Evolutionary conservation across 2,329 filamentous ascomycete species (phyloP).

Genomic region (Plectosphaerella cucumerina): DNA sequence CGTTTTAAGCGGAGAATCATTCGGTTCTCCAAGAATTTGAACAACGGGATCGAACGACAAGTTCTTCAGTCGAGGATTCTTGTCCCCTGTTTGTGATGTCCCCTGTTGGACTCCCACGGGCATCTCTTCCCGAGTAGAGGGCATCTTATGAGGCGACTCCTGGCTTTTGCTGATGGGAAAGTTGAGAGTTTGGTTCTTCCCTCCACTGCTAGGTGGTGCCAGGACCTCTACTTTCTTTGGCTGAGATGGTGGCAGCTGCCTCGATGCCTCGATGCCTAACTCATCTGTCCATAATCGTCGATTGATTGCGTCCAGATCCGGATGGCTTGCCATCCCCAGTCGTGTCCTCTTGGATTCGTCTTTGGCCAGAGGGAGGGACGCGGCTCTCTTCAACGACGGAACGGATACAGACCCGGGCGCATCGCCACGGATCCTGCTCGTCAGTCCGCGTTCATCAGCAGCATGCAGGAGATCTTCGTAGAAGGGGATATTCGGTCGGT

Average conservation of each 20-base stretch:
- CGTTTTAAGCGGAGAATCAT: too few species aligned
- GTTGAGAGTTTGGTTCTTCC: conserved; percentile 36
- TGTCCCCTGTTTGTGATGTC: background rate
- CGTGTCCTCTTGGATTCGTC: background rate
- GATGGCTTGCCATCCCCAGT: background rate
- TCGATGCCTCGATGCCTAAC: too few species aligned
- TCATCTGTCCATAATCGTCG: too few species aligned
- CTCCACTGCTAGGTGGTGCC: too few species aligned
- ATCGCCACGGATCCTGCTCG: conserved; percentile 19
- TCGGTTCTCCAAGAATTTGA: conserved; percentile 17
- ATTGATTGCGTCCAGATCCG: background rate
- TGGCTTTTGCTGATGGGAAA: conserved; percentile 78
- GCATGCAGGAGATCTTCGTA: conserved; percentile 31
- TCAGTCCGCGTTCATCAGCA: conserved; percentile 34
- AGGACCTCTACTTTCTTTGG: too few species aligned
- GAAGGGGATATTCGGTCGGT: conserved; percentile 31
- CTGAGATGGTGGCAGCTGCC: too few species aligned
- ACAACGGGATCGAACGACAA: conserved; percentile 24
- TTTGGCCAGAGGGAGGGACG: background rate
- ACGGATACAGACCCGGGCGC: background rate
- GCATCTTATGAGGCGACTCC: conserved; percentile 54
- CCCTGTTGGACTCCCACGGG: too few species aligned
- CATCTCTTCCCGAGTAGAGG: conserved; percentile 54
- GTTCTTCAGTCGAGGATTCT: conserved; percentile 21
- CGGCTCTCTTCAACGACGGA: background rate